phyloP scores from a whole-genome alignment of 805 yeast species.

The Candida succiphila region DNA sequence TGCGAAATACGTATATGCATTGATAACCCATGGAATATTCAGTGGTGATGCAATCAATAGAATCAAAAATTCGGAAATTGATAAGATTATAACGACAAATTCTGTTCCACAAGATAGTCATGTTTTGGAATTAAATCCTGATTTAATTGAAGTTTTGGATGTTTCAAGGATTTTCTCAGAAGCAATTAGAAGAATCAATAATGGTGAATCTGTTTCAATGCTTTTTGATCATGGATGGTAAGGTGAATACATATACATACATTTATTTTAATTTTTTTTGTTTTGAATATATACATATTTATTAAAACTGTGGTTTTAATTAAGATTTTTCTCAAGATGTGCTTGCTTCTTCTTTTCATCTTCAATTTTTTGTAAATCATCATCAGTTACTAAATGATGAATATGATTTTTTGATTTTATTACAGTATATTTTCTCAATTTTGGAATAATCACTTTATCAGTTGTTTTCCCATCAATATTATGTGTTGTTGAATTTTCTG shows the following conservation, averaged over 20 bases:
- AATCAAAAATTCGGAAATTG: constrained; percentile 59
- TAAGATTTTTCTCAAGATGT: constrained; percentile 1
- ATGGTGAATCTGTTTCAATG: constrained; percentile 94
- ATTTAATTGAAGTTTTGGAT: constrained; percentile 71
- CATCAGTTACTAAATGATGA: constrained; percentile 65
- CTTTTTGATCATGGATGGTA: constrained; percentile 77
- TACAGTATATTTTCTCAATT: too few species aligned
- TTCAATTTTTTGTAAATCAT: constrained; percentile 37
- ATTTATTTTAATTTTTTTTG: too few species aligned
- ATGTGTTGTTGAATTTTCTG: too few species aligned
- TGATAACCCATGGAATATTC: constrained; percentile 88
- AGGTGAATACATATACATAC: constrained; percentile 1
- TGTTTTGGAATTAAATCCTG: constrained; percentile 38
- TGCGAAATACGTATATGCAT: constrained; percentile 74
- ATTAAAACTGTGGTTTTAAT: too few species aligned
- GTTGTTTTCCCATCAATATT: too few species aligned
- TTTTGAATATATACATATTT: too few species aligned
- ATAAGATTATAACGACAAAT: constrained; percentile 81
- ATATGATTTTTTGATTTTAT: constrained; percentile 31
- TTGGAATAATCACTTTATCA: too few species aligned
- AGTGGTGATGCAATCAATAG: constrained; percentile 83
- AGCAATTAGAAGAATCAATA: constrained; percentile 90
- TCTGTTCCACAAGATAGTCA: constrained; percentile 78
- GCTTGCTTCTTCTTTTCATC: constrained; percentile 22
- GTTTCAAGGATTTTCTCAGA: constrained; percentile 87